Evolutionary conservation across 2,329 filamentous ascomycete genomes (phyloP).

Genomic region (Zopfia rhizophila): DNA sequence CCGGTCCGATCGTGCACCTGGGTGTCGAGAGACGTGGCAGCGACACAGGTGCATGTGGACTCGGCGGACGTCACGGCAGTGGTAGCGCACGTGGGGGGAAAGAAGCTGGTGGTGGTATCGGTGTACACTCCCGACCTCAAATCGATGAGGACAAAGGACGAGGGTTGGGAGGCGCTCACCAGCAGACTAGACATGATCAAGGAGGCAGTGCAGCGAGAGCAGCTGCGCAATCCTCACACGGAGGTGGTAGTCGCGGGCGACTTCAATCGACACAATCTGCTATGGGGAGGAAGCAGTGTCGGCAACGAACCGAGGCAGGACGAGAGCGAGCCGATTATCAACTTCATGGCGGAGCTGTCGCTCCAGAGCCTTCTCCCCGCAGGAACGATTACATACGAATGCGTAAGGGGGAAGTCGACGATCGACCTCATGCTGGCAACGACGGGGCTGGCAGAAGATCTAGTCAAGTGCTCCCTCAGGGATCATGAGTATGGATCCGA

Average conservation of each 20-base stretch:
- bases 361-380: conserved; percentile 22
- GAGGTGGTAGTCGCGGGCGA: conserved; percentile 24
- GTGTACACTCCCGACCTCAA: conserved; percentile 17
- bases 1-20: conserved; percentile 12
- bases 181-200: conserved; percentile 19
- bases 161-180: conserved; percentile 14
- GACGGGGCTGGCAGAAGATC: conserved; percentile 14
- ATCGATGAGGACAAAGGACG: conserved; percentile 12
- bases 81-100: conserved; percentile 12
- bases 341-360: conserved; percentile 25
- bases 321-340: conserved; percentile 23
- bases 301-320: conserved; percentile 16
- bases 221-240: conserved; percentile 16
- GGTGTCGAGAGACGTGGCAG: conserved; percentile 11
- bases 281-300: conserved; percentile 22
- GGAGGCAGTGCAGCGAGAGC: conserved; percentile 17
- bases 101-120: conserved; percentile 16
- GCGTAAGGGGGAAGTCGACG: conserved; percentile 8
- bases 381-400: conserved; percentile 12
- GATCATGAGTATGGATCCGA: conserved; percentile 21
- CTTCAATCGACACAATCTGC: conserved; percentile 24
- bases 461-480: conserved; percentile 18
- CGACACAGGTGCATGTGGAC: conserved; percentile 17
- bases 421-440: conserved; percentile 23
- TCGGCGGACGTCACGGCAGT: conserved; percentile 18